Conservation (phyloP, 495 filamentous ascomycete genomes). For the Aspergillus coremiiformis region DNA sequence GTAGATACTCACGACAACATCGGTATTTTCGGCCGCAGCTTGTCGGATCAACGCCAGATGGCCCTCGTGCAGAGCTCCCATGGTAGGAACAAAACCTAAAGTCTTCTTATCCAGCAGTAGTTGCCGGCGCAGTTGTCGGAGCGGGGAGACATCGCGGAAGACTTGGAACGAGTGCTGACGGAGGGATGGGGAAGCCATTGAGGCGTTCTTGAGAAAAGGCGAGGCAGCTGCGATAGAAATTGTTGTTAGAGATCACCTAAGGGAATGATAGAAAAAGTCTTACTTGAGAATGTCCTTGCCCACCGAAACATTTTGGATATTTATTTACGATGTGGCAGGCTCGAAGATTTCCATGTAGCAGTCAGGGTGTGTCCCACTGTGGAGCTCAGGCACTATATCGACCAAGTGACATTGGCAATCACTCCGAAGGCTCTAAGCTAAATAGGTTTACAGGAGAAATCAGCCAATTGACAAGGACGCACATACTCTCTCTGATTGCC, state of each 20-base stretch:
- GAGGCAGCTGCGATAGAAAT: conserved; percentile 19
- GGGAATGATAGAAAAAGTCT: neutral
- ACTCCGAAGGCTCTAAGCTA: neutral
- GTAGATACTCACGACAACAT: conserved; percentile 83
- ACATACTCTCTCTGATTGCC: neutral
- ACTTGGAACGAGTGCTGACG: conserved; percentile 50
- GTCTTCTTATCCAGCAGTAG: conserved; percentile 61
- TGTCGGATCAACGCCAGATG: conserved; percentile 82
- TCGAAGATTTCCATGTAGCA: neutral
- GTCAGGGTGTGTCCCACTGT: neutral
- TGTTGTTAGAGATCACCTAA: conserved; percentile 2
- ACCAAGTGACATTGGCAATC: neutral
- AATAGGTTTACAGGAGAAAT: neutral
- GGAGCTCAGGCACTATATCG: conserved; percentile 1
- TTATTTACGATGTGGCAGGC: neutral
- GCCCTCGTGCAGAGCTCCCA: conserved; percentile 91
- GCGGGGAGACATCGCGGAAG: conserved; percentile 61
- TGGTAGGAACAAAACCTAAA: conserved; percentile 87
- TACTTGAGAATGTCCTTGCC: conserved; percentile 14
- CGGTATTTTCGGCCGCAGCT: conserved; percentile 75
- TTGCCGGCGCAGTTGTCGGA: conserved; percentile 64
- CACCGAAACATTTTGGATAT: conserved; percentile 21
- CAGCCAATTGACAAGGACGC: neutral
- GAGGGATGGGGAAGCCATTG: conserved; percentile 18
- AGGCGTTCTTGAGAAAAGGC: conserved; percentile 20